Base-by-base conservation (phyloP, 139 green algal genomes). In the Chlamydomonas sphaeroides region DNA sequence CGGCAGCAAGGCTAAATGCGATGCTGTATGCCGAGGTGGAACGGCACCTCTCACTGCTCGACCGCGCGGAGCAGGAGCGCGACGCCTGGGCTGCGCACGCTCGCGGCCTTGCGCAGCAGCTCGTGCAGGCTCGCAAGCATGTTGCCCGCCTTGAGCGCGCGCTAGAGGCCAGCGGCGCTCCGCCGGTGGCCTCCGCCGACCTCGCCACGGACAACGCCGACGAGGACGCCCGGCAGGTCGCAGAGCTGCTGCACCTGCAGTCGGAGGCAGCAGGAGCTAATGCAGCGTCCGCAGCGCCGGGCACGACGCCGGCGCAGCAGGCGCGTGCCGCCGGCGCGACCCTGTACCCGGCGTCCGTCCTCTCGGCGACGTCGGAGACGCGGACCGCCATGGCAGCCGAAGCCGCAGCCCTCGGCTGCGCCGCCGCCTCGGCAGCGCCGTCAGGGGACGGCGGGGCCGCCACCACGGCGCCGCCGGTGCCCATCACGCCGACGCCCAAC, bases 71-170 rank as follows among this genome's bases (percentile, higher is more conserved):
- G 30, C 65, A 83, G 36, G 85, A 93, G 63, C 78, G 81, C 2
- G 83, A 80, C 32, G 89, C 87, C 3, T 93, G 89, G 89, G 65
- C 88, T 21, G 33, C 81, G 51, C 88, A 87, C 68, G 85, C 81
- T 20, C 61, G 30, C 59, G 51, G n/a, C 7, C 78, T 91, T 21
- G 88, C 84, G 5, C 65, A 67, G 45, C 61, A 83, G 68, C 79
- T 91, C 1, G 67, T 84, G 15, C 39, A 83, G 17, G 53, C 84
- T 30, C 86, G 83, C 36, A 86, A 84, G 68, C 62, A 39, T 6
- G 33, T 68, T n/a, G 75, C 61, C 1, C 41, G 75, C 6, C 42
- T 82, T 0, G 75, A 72, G 14, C 75, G 42, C 15, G n/a, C 30
- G n/a, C 65, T 51, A 5, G 36, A 23, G 2, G 65, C 65, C 0